Evolutionary conservation across 257 asterid species (phyloP).

Genomic region (Solanum ossicruentum): DNA sequence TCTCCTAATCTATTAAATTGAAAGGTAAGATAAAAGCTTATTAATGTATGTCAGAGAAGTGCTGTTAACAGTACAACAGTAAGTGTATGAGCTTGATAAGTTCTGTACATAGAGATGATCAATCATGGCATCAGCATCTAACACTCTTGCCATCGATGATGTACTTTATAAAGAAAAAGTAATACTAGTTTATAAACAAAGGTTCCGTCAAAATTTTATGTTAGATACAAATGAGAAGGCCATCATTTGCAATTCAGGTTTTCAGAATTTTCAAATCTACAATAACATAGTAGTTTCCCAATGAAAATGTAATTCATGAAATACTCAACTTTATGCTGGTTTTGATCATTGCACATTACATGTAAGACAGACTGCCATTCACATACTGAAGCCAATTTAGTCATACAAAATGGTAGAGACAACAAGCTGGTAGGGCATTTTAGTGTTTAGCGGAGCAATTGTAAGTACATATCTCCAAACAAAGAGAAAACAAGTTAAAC

Average conservation of each 20-base stretch:
- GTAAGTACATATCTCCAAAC: constrained; percentile 3
- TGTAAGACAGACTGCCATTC: neutral
- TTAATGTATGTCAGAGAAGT: neutral
- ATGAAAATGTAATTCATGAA: neutral
- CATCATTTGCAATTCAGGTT: neutral
- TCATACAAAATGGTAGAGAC: neutral
- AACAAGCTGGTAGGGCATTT: neutral
- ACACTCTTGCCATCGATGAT: neutral
- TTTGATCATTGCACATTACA: neutral
- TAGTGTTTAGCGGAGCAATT: constrained; percentile 1
- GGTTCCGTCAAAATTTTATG: neutral
- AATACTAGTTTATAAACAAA: neutral
- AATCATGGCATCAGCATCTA: neutral
- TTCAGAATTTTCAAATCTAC: neutral
- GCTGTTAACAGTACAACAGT: neutral
- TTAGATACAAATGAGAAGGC: neutral
- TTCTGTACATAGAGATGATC: neutral
- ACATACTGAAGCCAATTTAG: neutral
- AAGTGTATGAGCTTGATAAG: neutral
- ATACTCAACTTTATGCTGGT: neutral
- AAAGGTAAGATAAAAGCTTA: neutral
- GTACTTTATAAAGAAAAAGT: neutral
- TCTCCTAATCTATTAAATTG: neutral
- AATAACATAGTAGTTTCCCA: neutral
- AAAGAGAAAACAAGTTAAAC: neutral